Base-by-base conservation (phyloP, 1,139 yeast genomes). In the Kurtzmaniella quercitrusa region DNA sequence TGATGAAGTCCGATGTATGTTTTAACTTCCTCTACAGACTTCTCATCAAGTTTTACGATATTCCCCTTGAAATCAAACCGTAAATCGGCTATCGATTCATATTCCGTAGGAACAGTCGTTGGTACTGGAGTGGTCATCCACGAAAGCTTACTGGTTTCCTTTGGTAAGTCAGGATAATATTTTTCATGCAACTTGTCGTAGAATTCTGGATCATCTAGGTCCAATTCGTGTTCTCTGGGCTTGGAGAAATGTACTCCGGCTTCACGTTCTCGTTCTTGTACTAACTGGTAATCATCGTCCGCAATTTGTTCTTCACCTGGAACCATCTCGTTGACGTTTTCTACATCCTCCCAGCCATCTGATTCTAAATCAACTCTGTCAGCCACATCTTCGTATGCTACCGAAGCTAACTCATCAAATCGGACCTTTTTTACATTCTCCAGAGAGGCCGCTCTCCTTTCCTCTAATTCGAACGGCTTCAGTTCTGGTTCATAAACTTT, bases 51-150 rank as follows among this genome's bases (percentile, higher is more conserved):
- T 41, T 68, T 80, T 2, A 93, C 69, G 43, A 93, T 62, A 51
- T 87, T 72, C 8, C 98, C 98, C 46, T 80, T 72, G 62, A 93
- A 91, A 56, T 93, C 97, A 59, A 93, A 94, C 49, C 99, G 68
- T 62, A 93, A 70, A 47, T 87, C 83, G 0, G 81, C 65, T 1
- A 84, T 77, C 17, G 84, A 79, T 41, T 82, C 85, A 49, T 83
- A 82, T 0, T 80, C 67, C 2, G 73, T 66, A 1, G 72, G 53
- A 3, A 68, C 69, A 21, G 66, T 60, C 15, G 63, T 65, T 42
- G 83, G 81, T 25, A 75, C 51, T 1, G 90, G 87, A 46, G 79
- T 74, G 0, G 75, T 68, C 96, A 91, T 91, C 98, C 98, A 93
- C 44, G 91, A 85, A 46, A 94, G 63, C 55, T 88, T 86, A 36